Evolutionary conservation across 140 eudicot genomes (phyloP), one percentile per base, ranked within the genome.

Genomic region (Oenanthe javanica): DNA sequence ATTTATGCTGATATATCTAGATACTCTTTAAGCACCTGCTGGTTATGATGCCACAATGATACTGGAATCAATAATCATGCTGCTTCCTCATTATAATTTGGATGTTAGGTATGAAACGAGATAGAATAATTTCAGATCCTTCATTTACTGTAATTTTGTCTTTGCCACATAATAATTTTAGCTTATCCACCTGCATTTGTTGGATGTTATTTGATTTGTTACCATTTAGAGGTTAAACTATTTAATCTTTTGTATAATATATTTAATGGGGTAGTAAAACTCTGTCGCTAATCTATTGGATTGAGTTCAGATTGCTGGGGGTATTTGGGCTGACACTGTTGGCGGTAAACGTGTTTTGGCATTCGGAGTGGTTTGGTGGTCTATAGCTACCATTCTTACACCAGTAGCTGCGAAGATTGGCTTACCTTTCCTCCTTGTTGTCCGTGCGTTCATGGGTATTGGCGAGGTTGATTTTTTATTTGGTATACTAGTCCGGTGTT

Each of bases 281-380:
- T 61, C 70, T 46, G 46, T 79, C 14, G 67, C 77, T 85, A 77
- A 82, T 50, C 14, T 77, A 11, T 72, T 52, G 66, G 79, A 80
- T 36, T 72, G 79, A 81, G 81, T 78, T 72, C 89, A 94, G 98
- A 81, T 94, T 80, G 97, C 97, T 77, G 98, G 98, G 83, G 98
- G 98, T 74, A 94, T 94, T 18, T 94, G 97, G 98, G 98, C 98
- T 46, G 98, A 94, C 93, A 94, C 94, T 52, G 90, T 94, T 71
- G 98, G 98, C 31, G 98, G 98, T 66, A 94, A 94, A 83, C 79
- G 80, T 66, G 98, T 94, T 61, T 85, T 94, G 73, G 97, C 91
- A 46, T 94, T 94, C 43, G 98, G 93, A 63, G 98, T 94, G 23
- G 86, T 92, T 81, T 94, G 98, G 98, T 94, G 98, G 98, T 94